Conservation (phyloP, 2,329 filamentous ascomycete genomes). For the Catunica adiposa region DNA sequence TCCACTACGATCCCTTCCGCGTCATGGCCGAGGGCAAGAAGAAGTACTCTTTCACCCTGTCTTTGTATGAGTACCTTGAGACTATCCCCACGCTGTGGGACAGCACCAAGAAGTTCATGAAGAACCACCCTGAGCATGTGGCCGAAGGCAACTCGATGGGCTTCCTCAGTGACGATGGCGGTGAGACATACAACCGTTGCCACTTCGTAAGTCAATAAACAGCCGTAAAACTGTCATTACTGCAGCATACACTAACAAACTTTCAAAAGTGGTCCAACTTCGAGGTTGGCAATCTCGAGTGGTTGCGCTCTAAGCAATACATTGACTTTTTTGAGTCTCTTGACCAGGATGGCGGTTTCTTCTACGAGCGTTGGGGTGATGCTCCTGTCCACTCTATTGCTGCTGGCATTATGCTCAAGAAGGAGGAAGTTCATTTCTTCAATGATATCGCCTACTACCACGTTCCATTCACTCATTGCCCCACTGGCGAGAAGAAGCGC, state of each 20-base stretch:
- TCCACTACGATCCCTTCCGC: constrained; percentile 91
- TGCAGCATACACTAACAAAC: constrained; percentile 3
- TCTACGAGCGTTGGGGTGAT: constrained; percentile 97
- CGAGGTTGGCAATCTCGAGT: constrained; percentile 84
- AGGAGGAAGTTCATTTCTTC: constrained; percentile 95
- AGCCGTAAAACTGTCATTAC: too few species aligned
- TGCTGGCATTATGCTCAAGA: constrained; percentile 69
- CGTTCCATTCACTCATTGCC: constrained; percentile 94
- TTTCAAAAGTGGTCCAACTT: constrained; percentile 89
- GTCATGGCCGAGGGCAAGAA: constrained; percentile 93
- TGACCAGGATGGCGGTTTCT: constrained; percentile 87
- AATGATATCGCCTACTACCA: constrained; percentile 98
- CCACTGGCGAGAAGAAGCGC: constrained; percentile 71
- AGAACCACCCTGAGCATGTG: constrained; percentile 77
- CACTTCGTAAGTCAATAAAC: constrained; percentile 62
- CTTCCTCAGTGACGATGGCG: constrained; percentile 82
- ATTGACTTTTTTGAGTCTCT: constrained; percentile 78
- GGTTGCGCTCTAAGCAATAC: constrained; percentile 81
- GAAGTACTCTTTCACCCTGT: constrained; percentile 95
- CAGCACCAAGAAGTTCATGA: constrained; percentile 85
- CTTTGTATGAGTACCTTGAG: constrained; percentile 89
- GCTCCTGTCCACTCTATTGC: constrained; percentile 97
- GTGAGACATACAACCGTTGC: constrained; percentile 89
- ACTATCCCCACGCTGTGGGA: constrained; percentile 96
- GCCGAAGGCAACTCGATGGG: constrained; percentile 68